Percentiles rank a stretch among this genome's conserved stretches.
Conservation (phyloP, 2,329 filamentous ascomycete genomes). For the Aspergillus fijiensis region DNA sequence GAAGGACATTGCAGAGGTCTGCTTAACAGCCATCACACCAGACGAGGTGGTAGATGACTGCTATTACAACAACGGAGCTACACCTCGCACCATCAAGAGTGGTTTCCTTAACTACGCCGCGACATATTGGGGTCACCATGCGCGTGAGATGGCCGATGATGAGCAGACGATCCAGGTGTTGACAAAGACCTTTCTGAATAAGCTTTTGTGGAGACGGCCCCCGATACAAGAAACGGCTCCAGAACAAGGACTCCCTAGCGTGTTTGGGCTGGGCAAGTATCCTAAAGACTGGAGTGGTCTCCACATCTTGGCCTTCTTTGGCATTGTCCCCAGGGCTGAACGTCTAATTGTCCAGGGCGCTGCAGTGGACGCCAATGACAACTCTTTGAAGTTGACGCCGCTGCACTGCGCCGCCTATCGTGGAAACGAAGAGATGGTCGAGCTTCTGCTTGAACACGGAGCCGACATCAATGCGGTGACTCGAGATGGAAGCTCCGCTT, state of each 20-base stretch:
- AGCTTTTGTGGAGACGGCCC: slow-evolving; percentile 32
- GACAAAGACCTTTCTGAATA: slow-evolving; percentile 35
- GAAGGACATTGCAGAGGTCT: slow-evolving; percentile 31
- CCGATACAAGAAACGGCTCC: slow-evolving; percentile 16
- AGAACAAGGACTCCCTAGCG: slow-evolving; percentile 17
- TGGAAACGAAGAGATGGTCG: slow-evolving; percentile 33
- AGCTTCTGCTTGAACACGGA: slow-evolving; percentile 27
- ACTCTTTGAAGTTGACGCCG: slow-evolving; percentile 25
- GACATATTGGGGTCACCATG: slow-evolving; percentile 32
- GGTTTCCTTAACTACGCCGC: slow-evolving; percentile 28
- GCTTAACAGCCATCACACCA: slow-evolving; percentile 25
- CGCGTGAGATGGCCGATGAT: slow-evolving; percentile 27
- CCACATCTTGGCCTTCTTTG: slow-evolving; percentile 32
- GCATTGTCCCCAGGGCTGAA: slow-evolving; percentile 24
- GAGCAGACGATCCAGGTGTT: slow-evolving; percentile 33
- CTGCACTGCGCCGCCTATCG: slow-evolving; percentile 31
- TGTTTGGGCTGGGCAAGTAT: slow-evolving; percentile 30
- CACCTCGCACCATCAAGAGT: slow-evolving; percentile 12
- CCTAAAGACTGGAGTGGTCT: slow-evolving; percentile 29
- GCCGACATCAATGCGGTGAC: slow-evolving; percentile 27
- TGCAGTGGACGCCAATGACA: slow-evolving; percentile 26
- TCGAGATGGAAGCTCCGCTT: slow-evolving; percentile 30
- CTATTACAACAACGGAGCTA: slow-evolving; percentile 20
- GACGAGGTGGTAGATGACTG: slow-evolving; percentile 36
- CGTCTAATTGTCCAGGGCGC: slow-evolving; percentile 29